Evolutionary conservation across 2,329 filamentous ascomycete species (phyloP).

Genomic region (Verticillium alfalfae): DNA sequence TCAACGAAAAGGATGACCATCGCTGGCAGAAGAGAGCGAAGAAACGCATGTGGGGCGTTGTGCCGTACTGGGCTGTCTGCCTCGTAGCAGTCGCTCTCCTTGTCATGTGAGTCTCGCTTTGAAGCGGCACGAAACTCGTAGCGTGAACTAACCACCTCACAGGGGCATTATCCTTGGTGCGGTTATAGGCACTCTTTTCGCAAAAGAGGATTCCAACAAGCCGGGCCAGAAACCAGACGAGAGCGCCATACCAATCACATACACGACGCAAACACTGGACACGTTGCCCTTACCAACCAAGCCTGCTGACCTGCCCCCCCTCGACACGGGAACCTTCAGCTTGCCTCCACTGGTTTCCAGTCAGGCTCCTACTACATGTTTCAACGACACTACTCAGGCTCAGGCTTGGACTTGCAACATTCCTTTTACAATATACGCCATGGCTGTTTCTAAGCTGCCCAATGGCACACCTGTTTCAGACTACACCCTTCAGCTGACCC

Average conservation of each 20-base stretch:
- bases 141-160: not conserved
- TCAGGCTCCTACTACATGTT: conserved; percentile 47
- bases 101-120: conserved; percentile 29
- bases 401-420: conserved; percentile 61
- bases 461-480: conserved; percentile 20
- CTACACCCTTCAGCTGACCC: conserved; percentile 35
- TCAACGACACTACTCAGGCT: conserved; percentile 48
- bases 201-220: conserved; percentile 19
- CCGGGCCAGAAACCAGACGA: conserved; percentile 10
- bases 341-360: conserved; percentile 49
- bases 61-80: conserved; percentile 58
- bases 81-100: conserved; percentile 42
- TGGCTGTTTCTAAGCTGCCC: conserved; percentile 29
- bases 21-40: conserved; percentile 47
- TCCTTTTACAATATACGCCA: conserved; percentile 33
- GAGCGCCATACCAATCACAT: conserved; percentile 22
- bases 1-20: conserved; percentile 38
- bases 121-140: not conserved
- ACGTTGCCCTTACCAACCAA: conserved; percentile 43
- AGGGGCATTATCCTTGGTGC: conserved; percentile 48
- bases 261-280: conserved; percentile 37
- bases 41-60: conserved; percentile 50
- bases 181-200: conserved; percentile 44
- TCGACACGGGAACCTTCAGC: conserved; percentile 49
- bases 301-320: conserved; percentile 43